phyloP scores from a whole-genome alignment of 2,329 filamentous ascomycete species.

The Cercospora citrullina region DNA sequence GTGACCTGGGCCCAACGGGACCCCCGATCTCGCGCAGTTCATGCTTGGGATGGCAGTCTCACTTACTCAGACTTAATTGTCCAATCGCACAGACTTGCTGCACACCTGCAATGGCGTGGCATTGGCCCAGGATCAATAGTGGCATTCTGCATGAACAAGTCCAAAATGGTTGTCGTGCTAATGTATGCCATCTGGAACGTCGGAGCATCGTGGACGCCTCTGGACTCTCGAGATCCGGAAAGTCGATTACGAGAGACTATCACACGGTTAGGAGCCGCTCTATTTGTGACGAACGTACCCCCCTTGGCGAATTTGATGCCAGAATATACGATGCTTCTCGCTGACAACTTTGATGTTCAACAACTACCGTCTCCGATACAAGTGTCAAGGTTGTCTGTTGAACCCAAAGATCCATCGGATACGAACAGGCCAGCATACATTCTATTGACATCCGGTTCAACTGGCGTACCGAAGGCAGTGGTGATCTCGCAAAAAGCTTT shows the following conservation, averaged over 20 bases:
- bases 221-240: not conserved
- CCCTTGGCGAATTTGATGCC: not conserved
- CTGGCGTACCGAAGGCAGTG: conserved; percentile 18
- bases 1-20: not conserved
- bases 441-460: conserved; percentile 16
- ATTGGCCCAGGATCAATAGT: not conserved
- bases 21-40: not conserved
- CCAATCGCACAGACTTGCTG: not conserved
- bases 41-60: not conserved
- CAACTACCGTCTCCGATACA: not conserved
- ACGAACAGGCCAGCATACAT: not conserved
- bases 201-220: not conserved
- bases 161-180: not conserved
- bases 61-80: not conserved
- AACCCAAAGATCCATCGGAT: not conserved
- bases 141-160: not conserved
- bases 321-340: not conserved
- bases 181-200: not conserved
- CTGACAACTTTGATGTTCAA: not conserved
- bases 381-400: not conserved
- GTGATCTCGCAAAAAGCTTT: conserved; percentile 2
- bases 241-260: not conserved
- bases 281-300: not conserved
- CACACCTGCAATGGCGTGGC: not conserved
- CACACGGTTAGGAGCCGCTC: not conserved